Conservation (phyloP, 345 rosid species). For the Hibiscus tridactylites region DNA sequence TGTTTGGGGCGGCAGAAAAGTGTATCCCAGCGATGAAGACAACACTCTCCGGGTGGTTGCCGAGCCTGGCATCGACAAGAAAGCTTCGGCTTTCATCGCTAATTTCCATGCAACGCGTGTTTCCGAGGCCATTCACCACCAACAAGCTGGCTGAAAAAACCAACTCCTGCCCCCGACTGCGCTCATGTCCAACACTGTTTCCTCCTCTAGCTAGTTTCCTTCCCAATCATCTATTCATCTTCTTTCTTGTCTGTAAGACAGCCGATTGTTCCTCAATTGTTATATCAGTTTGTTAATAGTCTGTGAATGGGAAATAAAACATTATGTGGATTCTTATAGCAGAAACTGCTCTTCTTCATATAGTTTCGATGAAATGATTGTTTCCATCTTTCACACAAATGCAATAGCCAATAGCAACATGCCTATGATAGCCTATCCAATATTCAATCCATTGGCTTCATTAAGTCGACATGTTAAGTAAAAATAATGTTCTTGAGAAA, state of each 20-base stretch:
- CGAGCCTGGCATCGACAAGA: slow-evolving; percentile 45
- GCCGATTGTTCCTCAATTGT: not conserved
- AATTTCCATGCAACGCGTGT: slow-evolving; percentile 37
- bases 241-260: not conserved
- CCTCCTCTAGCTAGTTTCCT: not conserved
- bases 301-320: not conserved
- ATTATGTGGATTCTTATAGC: not conserved
- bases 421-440: no score
- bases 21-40: slow-evolving; percentile 45
- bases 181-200: not conserved
- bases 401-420: no score
- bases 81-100: slow-evolving; percentile 38
- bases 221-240: not conserved
- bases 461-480: not conserved
- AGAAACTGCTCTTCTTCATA: no score
- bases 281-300: not conserved
- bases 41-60: slow-evolving; percentile 27
- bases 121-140: slow-evolving; percentile 20
- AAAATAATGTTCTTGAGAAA: not conserved
- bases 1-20: slow-evolving; percentile 20
- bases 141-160: slow-evolving; percentile 8
- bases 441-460: not conserved
- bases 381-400: no score
- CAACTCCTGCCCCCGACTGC: not conserved
- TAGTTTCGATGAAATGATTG: no score